These are phyloP conservation scores for Colletotrichum sp. DNA, from an alignment of 2,329 filamentous ascomycete genomes.

Conservation along the genomic window DNA sequence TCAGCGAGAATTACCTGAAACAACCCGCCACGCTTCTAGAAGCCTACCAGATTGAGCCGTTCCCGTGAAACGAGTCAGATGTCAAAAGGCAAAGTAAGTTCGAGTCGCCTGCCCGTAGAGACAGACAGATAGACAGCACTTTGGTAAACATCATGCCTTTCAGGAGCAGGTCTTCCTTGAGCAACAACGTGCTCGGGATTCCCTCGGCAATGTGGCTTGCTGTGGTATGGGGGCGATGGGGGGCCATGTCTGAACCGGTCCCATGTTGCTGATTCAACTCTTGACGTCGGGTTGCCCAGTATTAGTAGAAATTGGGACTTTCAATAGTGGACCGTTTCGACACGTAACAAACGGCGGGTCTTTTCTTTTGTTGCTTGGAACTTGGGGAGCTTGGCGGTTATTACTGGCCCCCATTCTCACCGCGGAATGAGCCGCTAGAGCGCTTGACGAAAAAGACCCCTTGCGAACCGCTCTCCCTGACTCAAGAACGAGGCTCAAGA, in stretches of 20 bases:
- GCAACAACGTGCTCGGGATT: not conserved
- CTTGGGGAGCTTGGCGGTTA: not conserved
- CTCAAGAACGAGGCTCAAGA: conserved; percentile 5
- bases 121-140: not conserved
- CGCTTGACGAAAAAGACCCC: not conserved
- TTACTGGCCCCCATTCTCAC: not conserved
- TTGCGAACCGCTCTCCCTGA: not conserved
- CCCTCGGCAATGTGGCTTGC: not conserved
- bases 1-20: conserved; percentile 2
- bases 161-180: not conserved
- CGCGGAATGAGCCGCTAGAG: not conserved
- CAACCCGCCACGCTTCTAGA: conserved; percentile 12
- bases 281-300: not conserved
- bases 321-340: not conserved
- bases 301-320: not conserved
- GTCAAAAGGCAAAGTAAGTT: not conserved
- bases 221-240: not conserved
- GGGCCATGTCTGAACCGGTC: not conserved
- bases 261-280: conserved; percentile 9
- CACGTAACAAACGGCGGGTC: conserved; percentile 13
- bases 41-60: conserved; percentile 5
- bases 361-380: not conserved
- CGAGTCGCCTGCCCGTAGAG: not conserved
- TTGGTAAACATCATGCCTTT: not conserved
- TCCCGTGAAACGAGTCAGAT: conserved; percentile 9